These are phyloP conservation scores for Lumnitzera littorea DNA, from an alignment of 345 rosid species.

Conservation along the genomic window DNA sequence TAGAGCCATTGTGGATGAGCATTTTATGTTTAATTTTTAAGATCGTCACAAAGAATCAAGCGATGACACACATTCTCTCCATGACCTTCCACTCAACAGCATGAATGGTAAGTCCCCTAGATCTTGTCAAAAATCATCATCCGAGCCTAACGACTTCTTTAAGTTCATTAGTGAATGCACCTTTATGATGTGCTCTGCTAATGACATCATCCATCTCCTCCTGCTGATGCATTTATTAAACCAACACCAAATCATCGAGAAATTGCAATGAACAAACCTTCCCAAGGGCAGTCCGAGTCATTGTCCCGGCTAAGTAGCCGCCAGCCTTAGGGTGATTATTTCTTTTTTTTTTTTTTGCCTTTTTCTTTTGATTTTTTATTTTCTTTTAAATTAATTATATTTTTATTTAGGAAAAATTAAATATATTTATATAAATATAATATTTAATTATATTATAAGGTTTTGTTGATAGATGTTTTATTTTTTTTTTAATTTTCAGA, in stretches of 20 bases:
- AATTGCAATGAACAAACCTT: no score
- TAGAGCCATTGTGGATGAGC: background rate
- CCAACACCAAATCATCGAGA: no score
- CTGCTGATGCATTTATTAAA: conserved; percentile 2
- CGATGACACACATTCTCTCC: conserved; percentile 46
- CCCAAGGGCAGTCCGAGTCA: conserved; percentile 48
- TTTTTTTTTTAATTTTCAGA: no score
- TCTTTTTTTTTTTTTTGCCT: no score
- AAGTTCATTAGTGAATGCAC: conserved; percentile 38
- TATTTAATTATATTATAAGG: no score
- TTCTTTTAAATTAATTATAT: no score
- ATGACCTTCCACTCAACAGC: conserved; percentile 31
- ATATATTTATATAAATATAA: no score
- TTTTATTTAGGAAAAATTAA: no score
- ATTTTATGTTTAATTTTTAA: background rate
- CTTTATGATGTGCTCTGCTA: conserved; percentile 52
- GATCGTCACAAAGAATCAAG: conserved; percentile 9
- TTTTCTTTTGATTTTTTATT: no score
- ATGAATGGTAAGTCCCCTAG: background rate
- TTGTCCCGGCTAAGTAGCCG: conserved; percentile 14
- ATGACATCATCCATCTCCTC: conserved; percentile 39
- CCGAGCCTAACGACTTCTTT: conserved; percentile 36
- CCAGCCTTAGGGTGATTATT: no score
- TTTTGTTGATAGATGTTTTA: no score
- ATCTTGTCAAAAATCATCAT: conserved; percentile 12